A percentile compares a stretch with the other conserved stretches of the same genome.
Evolutionary conservation across 2,329 filamentous ascomycete genomes (phyloP).

Genomic region (Coniochaeta sp.): DNA sequence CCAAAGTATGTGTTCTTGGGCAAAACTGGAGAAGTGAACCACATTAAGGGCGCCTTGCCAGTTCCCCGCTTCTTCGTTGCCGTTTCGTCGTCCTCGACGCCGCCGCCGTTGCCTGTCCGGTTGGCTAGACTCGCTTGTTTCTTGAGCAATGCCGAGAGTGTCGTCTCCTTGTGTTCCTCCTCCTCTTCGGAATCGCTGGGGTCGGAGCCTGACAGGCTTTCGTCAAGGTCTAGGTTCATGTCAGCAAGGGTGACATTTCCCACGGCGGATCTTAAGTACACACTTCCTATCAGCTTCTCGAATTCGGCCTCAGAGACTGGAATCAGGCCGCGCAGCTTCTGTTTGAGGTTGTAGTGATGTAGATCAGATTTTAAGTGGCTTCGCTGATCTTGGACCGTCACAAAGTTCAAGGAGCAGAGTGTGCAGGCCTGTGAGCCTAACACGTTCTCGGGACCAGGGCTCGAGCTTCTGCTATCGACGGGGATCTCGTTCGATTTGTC

Average conservation of each 20-base stretch:
- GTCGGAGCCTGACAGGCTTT: constrained; percentile 86
- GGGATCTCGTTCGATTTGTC: constrained; percentile 8
- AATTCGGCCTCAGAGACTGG: constrained; percentile 77
- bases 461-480: constrained; percentile 11
- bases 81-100: constrained; percentile 33
- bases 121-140: constrained; percentile 70
- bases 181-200: constrained; percentile 65
- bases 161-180: constrained; percentile 56
- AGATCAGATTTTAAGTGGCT: constrained; percentile 83
- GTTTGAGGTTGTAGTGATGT: constrained; percentile 91
- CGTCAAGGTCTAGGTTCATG: constrained; percentile 56
- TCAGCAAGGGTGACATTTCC: not conserved
- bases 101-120: constrained; percentile 29
- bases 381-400: constrained; percentile 70
- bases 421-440: constrained; percentile 69
- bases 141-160: constrained; percentile 69
- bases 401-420: constrained; percentile 68
- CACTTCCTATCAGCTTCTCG: constrained; percentile 64
- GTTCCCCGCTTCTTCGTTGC: constrained; percentile 17
- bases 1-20: constrained; percentile 76
- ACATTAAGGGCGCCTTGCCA: constrained; percentile 70
- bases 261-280: not conserved
- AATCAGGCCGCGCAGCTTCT: constrained; percentile 68
- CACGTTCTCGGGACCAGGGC: constrained; percentile 19
- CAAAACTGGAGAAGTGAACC: constrained; percentile 72